Evolutionary conservation across 2,329 filamentous ascomycete genomes (phyloP).

Genomic region (Didymella segeticola): DNA sequence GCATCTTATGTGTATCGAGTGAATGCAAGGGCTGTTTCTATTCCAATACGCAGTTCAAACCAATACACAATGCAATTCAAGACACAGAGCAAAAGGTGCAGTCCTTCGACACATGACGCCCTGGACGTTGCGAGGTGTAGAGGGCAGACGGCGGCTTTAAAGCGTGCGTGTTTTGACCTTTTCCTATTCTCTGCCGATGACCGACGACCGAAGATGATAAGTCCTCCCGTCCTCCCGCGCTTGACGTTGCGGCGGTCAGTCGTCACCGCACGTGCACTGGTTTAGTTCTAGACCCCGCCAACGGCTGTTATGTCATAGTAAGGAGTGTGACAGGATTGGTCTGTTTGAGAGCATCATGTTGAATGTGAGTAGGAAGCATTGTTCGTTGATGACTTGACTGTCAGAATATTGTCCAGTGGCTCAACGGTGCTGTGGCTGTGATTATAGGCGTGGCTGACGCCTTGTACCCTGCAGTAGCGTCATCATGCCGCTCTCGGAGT

Average conservation of each 20-base stretch:
- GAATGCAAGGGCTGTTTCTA: conserved; percentile 1
- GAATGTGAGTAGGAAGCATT: too few relatives aligned
- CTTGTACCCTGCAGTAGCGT: conserved; percentile 30
- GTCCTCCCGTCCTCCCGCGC: conserved; percentile 11
- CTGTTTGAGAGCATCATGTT: conserved; percentile 12
- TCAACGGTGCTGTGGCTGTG: too few relatives aligned
- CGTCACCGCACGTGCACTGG: conserved; percentile 32
- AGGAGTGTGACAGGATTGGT: neutral
- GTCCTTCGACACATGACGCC: neutral
- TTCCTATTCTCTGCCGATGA: conserved; percentile 19
- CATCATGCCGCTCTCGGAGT: conserved; percentile 20
- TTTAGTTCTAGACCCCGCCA: conserved; percentile 17
- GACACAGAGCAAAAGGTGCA: neutral
- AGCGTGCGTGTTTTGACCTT: conserved; percentile 16
- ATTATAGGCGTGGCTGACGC: neutral
- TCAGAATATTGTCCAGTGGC: too few relatives aligned
- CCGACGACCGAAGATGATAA: conserved; percentile 1
- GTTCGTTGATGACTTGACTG: too few relatives aligned
- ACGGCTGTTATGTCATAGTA: conserved; percentile 2
- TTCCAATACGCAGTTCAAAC: neutral
- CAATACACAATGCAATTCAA: too few relatives aligned
- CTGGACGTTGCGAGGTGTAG: neutral
- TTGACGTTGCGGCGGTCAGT: conserved; percentile 21
- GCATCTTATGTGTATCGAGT: conserved; percentile 22
- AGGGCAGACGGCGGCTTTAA: conserved; percentile 11